These are phyloP conservation scores for Dendrothele bispora DNA, from an alignment of 768 basidiomycete genomes.

Conservation along the genomic window DNA sequence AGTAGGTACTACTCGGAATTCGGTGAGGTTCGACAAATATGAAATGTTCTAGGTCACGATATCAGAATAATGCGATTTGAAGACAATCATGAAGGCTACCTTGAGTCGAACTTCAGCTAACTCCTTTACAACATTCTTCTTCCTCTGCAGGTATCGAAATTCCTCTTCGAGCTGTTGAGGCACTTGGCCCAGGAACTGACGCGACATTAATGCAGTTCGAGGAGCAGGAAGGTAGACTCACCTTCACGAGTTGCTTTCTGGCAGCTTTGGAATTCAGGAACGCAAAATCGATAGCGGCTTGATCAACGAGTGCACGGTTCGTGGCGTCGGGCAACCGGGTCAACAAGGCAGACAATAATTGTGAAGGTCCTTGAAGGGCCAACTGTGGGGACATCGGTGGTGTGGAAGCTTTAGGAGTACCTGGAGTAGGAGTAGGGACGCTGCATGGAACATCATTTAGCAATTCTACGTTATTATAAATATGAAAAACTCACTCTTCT, in stretches of 20 bases:
- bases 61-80: neutral
- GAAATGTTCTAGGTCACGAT: conserved; percentile 81
- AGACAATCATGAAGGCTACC: conserved; percentile 37
- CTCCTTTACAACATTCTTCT: conserved; percentile 91
- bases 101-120: conserved; percentile 83
- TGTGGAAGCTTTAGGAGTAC: conserved; percentile 60
- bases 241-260: conserved; percentile 86
- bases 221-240: too few relatives aligned
- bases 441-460: conserved; percentile 16
- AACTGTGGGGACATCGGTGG: conserved; percentile 69
- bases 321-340: conserved; percentile 93
- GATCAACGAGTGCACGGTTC: conserved; percentile 86
- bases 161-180: conserved; percentile 97
- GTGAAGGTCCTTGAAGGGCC: conserved; percentile 88
- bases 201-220: conserved; percentile 2
- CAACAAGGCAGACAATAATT: conserved; percentile 87
- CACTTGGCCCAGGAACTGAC: conserved; percentile 76
- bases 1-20: conserved; percentile 87
- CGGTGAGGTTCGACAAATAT: conserved; percentile 91
- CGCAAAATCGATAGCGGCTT: conserved; percentile 93
- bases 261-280: conserved; percentile 97
- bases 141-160: conserved; percentile 91
- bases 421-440: conserved; percentile 62
- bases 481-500: conserved; percentile 41
- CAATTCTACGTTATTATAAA: neutral